Evolutionary conservation across 2,329 filamentous ascomycete genomes (phyloP), one percentile per base, ranked within the genome.

Genomic region (Botryotinia calthae): DNA sequence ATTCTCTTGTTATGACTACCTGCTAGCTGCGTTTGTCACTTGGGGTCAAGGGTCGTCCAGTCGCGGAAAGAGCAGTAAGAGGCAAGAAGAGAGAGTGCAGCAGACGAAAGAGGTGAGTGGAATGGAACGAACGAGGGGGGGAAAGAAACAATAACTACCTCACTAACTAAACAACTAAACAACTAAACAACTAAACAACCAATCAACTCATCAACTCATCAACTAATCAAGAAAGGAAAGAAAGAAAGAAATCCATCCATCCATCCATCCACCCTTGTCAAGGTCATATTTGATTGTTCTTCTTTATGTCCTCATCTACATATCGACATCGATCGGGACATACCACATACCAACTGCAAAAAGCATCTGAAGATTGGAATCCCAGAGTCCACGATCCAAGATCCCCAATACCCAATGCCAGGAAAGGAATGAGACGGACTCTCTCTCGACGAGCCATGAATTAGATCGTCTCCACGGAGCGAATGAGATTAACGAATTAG

Each of bases 401-500:
- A 51, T 59, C n/a, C 16, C 28, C 20, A 44, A n/a, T 62, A 31
- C 28, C 28, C 18, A 44, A 46, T 25, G 22, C 62, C 42, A 64
- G 42, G 62, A 64, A 64, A 46, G 62, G 40, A 64, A 64, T 46
- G 40, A 64, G 62, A 64, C 46, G 44, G 42, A 31, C 59, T 62
- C 34, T 40, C 31, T 12, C 40, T 18, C 28, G 4, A 46, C 2
- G 1, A 22, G 28, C 28, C 40, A 44, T 28, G 61, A 42, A 28
- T 63, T 6, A 20, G 61, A 63, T 42, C 25, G 25, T 28, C 28
- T 59, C 61, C 9, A 42, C 12, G 20, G 25, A 46, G n/a, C 62
- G 42, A 64, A 64, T 64, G 5, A 64, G 42, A 31, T 31, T 22
- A 14, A 46, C n/a, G 42, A 64, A 63, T 63, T 44, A 25, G n/a